phyloP scores from a whole-genome alignment of 805 yeast species.

The Metschnikowia matae region DNA sequence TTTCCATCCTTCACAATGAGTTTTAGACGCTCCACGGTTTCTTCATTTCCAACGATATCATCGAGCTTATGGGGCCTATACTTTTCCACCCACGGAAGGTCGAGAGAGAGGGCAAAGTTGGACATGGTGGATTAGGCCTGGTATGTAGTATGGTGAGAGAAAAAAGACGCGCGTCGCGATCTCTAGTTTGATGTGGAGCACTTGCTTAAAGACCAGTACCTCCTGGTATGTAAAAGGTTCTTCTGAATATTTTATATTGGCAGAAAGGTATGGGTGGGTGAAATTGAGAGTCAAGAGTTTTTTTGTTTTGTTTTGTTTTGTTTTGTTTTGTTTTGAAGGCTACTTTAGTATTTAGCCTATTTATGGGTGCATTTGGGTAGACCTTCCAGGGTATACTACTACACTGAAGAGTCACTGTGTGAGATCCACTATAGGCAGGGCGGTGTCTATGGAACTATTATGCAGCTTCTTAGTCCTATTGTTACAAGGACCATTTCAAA shows the following conservation, averaged over 20 bases:
- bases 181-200: background rate
- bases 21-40: slow-evolving; percentile 78
- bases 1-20: slow-evolving; percentile 90
- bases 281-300: too few relatives aligned
- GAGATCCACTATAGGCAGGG: too few relatives aligned
- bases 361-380: too few relatives aligned
- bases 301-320: too few relatives aligned
- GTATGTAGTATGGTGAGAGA: background rate
- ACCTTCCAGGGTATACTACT: too few relatives aligned
- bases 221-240: background rate
- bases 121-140: slow-evolving; percentile 2
- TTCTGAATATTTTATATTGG: too few relatives aligned
- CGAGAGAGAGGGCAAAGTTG: slow-evolving; percentile 19
- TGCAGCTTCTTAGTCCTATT: too few relatives aligned
- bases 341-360: too few relatives aligned
- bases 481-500: too few relatives aligned
- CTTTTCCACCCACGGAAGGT: slow-evolving; percentile 76
- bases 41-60: slow-evolving; percentile 92
- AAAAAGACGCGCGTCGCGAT: slow-evolving; percentile 5
- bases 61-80: slow-evolving; percentile 76
- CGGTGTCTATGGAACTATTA: too few relatives aligned
- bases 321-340: too few relatives aligned
- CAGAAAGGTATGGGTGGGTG: background rate
- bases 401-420: too few relatives aligned
- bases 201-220: background rate